Conservation (phyloP, 1,284 basidiomycete genomes). For the Dichomitus squalens region DNA sequence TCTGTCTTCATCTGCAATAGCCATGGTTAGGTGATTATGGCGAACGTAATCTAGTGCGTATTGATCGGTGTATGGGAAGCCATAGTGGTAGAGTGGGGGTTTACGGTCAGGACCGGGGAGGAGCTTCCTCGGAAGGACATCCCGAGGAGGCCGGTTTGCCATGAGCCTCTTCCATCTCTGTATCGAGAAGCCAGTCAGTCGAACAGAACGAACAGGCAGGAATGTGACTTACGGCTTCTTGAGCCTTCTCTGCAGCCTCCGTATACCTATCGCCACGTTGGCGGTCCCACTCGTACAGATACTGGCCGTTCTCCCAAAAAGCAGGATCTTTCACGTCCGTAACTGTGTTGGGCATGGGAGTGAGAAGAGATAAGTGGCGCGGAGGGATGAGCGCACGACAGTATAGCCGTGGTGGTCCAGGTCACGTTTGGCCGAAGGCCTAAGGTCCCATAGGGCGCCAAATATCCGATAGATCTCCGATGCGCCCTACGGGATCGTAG, state of each 20-base stretch:
- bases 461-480: too few species aligned
- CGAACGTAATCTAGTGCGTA: conserved; percentile 1
- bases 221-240: not conserved
- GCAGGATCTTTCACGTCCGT: not conserved
- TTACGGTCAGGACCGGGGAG: not conserved
- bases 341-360: too few species aligned
- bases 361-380: too few species aligned
- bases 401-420: too few species aligned
- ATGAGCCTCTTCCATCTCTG: not conserved
- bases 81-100: conserved; percentile 4
- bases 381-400: too few species aligned
- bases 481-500: too few species aligned
- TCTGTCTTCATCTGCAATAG: not conserved
- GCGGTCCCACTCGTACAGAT: not conserved
- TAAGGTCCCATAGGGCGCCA: too few species aligned
- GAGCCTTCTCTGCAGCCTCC: not conserved
- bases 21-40: not conserved
- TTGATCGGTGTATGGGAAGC: conserved; percentile 2
- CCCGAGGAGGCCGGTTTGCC: not conserved
- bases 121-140: not conserved
- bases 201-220: not conserved
- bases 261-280: not conserved
- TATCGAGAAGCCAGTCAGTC: not conserved
- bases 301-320: not conserved
- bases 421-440: too few species aligned